Percentiles rank a stretch among this genome's conserved stretches.
Conservation (phyloP, 495 filamentous ascomycete genomes). For the Lasiosphaeria miniovina region DNA sequence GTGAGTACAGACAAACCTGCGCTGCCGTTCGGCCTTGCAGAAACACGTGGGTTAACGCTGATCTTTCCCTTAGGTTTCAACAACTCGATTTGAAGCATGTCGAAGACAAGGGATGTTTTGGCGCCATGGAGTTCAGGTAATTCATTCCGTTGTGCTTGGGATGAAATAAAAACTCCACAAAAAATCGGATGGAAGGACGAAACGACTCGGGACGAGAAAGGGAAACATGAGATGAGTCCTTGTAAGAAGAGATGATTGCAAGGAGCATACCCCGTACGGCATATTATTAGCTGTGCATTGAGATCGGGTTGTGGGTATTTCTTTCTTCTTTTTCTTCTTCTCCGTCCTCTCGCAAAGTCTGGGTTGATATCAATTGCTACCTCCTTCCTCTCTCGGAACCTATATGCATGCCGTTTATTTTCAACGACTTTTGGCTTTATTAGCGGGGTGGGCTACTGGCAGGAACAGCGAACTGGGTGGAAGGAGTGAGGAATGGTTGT, state of each 20-base stretch:
- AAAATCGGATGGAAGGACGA: background rate
- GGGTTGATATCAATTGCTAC: too few species aligned
- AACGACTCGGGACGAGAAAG: background rate
- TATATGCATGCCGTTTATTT: too few species aligned
- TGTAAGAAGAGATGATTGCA: background rate
- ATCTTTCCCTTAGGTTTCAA: conserved; percentile 62
- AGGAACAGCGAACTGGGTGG: too few species aligned
- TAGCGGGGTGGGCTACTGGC: too few species aligned
- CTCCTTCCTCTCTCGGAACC: too few species aligned
- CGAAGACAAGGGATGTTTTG: conserved; percentile 76
- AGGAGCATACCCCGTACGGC: background rate
- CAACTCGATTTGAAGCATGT: conserved; percentile 89
- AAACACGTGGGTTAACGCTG: background rate
- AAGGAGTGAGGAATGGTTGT: too few species aligned
- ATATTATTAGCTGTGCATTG: too few species aligned
- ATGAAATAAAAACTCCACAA: background rate
- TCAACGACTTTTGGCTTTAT: too few species aligned
- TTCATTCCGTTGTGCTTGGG: background rate
- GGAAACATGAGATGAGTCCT: background rate
- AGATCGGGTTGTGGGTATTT: too few species aligned
- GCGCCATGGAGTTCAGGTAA: conserved; percentile 92
- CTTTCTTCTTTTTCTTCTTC: too few species aligned
- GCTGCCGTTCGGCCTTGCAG: background rate
- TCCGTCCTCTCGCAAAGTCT: too few species aligned
- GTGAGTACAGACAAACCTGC: conserved; percentile 49